These are phyloP conservation scores for Exophiala alcalophila DNA, from an alignment of 2,329 filamentous ascomycete genomes.

Conservation along the genomic window DNA sequence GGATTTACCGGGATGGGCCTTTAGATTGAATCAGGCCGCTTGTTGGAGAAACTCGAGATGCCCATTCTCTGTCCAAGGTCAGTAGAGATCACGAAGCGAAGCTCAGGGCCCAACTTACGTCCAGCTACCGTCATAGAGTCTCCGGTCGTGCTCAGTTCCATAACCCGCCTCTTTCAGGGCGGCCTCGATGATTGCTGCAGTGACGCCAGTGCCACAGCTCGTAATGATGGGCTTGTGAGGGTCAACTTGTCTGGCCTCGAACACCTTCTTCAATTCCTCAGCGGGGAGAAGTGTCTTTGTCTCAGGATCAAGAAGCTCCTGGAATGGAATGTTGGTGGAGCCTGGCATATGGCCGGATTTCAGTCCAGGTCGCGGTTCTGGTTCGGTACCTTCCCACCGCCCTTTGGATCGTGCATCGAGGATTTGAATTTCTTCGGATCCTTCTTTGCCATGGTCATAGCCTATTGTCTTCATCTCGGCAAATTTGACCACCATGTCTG, in stretches of 20 bases:
- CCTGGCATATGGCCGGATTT: conserved; percentile 90
- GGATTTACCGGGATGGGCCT: neutral
- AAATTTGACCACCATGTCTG: conserved; percentile 69
- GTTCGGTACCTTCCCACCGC: conserved; percentile 76
- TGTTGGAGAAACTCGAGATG: conserved; percentile 46
- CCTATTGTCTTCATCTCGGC: conserved; percentile 79
- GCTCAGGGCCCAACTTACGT: too few relatives aligned
- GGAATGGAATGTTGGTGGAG: conserved; percentile 77
- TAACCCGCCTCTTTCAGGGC: conserved; percentile 77
- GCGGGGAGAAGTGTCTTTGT: conserved; percentile 76
- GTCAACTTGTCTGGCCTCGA: conserved; percentile 76
- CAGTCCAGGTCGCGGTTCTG: conserved; percentile 81
- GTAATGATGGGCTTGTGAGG: conserved; percentile 76
- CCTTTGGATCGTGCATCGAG: conserved; percentile 79
- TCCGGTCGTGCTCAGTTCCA: conserved; percentile 63
- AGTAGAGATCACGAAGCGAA: conserved; percentile 20
- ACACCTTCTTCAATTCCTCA: conserved; percentile 70
- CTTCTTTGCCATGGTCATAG: conserved; percentile 74
- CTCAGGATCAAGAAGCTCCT: conserved; percentile 72
- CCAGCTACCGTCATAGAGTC: conserved; percentile 95
- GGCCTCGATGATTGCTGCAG: conserved; percentile 84
- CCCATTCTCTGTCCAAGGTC: conserved; percentile 45
- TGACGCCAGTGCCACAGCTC: conserved; percentile 91
- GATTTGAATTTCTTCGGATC: conserved; percentile 78
- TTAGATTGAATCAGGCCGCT: conserved; percentile 42